A percentile compares a stretch with the other conserved stretches of the same genome.
Conservation (phyloP, 2,329 filamentous ascomycete species). For the Xylariomycetidae sp. region DNA sequence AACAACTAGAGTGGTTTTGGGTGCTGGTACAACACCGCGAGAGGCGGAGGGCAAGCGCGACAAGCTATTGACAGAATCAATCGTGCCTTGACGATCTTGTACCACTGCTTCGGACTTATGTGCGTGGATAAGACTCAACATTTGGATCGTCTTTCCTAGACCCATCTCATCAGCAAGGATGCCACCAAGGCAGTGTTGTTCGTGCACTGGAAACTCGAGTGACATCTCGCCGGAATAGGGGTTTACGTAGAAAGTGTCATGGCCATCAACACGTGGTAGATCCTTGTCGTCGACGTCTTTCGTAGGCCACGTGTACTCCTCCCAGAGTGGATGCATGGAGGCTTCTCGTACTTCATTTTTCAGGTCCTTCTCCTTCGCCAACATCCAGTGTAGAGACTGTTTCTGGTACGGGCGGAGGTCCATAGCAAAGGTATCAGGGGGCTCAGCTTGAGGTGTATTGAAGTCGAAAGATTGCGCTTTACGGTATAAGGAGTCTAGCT, state of each 20-base stretch:
- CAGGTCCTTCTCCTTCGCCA: conserved; percentile 81
- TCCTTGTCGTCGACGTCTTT: conserved; percentile 83
- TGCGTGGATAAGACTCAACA: conserved; percentile 87
- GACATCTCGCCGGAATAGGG: conserved; percentile 94
- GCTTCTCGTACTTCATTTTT: conserved; percentile 59
- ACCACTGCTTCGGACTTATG: conserved; percentile 58
- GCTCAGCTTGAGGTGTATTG: conserved; percentile 78
- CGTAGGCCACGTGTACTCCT: conserved; percentile 84
- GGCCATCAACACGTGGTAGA: conserved; percentile 57
- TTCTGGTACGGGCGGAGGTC: conserved; percentile 87
- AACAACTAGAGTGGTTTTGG: conserved; percentile 88
- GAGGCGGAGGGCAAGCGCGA: conserved; percentile 40
- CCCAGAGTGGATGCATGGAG: conserved; percentile 97
- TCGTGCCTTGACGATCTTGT: conserved; percentile 33
- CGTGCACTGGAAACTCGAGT: conserved; percentile 83
- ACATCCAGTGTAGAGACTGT: conserved; percentile 94
- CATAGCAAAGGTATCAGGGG: conserved; percentile 75
- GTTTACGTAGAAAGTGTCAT: conserved; percentile 85
- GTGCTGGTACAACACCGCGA: conserved; percentile 58
- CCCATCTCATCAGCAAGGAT: conserved; percentile 97
- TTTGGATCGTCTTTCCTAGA: conserved; percentile 95
- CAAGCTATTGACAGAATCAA: conserved; percentile 58
- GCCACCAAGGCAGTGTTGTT: conserved; percentile 90
- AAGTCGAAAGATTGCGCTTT: conserved; percentile 98
- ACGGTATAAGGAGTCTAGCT: conserved; percentile 87